phyloP scores from a whole-genome alignment of 192 early-diverging fungal genomes.

The Polychytrium aggregatum region DNA sequence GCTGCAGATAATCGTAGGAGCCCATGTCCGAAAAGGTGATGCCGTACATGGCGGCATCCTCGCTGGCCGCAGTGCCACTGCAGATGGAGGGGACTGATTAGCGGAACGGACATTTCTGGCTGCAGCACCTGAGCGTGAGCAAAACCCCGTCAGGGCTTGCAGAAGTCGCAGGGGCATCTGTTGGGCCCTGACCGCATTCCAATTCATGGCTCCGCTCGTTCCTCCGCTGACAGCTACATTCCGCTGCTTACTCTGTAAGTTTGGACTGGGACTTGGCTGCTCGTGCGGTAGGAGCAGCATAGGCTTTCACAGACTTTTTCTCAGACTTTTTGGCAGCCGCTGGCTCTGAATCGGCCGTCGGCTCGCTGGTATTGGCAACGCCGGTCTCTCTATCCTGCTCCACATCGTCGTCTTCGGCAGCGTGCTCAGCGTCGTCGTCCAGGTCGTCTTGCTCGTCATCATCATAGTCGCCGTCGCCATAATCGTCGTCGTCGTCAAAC shows the following conservation, averaged over 20 bases:
- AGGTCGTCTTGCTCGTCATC: conserved; percentile 7
- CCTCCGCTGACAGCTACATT: too few species aligned
- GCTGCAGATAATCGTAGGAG: conserved; percentile 86
- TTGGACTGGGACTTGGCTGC: too few species aligned
- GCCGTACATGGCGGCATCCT: conserved; percentile 76
- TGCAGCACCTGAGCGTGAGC: too few species aligned
- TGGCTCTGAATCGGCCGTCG: background rate
- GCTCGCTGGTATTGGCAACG: background rate
- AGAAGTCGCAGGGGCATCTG: too few species aligned
- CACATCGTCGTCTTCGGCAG: conserved; percentile 11
- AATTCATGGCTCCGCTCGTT: too few species aligned
- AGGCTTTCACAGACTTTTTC: conserved; percentile 3
- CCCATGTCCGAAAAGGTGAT: conserved; percentile 81
- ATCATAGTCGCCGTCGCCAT: conserved; percentile 7
- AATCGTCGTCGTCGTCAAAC: conserved; percentile 19
- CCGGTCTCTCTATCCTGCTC: conserved; percentile 1
- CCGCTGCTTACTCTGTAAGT: too few species aligned
- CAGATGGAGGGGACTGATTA: too few species aligned
- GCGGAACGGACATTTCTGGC: too few species aligned
- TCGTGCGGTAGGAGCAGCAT: too few species aligned
- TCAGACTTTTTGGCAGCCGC: background rate
- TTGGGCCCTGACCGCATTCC: too few species aligned
- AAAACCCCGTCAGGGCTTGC: too few species aligned
- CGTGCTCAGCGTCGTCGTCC: conserved; percentile 27
- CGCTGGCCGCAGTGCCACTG: conserved; percentile 3